Conservation (phyloP, 345 rosid species). For the Raphanus raphanistrum region DNA sequence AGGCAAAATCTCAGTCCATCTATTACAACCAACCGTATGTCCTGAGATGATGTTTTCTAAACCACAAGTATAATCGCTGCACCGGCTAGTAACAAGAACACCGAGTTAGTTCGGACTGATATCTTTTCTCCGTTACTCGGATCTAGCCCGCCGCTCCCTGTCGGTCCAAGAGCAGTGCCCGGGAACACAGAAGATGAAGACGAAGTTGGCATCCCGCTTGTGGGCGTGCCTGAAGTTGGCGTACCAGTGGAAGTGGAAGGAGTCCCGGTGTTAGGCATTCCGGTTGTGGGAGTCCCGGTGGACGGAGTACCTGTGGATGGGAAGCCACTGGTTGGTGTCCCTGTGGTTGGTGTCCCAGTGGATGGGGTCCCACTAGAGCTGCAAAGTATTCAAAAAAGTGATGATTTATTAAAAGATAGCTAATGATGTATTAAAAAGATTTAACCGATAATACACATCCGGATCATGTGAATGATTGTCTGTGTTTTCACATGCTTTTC, state of each 20-base stretch:
- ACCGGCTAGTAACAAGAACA: constrained; percentile 4
- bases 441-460: constrained; percentile 2
- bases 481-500: background rate
- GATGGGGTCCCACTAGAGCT: constrained; percentile 39
- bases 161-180: constrained; percentile 39
- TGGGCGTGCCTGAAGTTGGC: constrained; percentile 32
- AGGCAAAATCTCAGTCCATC: constrained; percentile 16
- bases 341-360: constrained; percentile 14
- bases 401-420: background rate
- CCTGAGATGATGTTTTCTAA: constrained; percentile 10
- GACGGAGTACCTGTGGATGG: constrained; percentile 4
- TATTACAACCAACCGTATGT: background rate
- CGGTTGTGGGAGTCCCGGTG: constrained; percentile 7
- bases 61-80: constrained; percentile 12
- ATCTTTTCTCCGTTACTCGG: constrained; percentile 22
- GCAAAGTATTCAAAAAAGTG: constrained; percentile 19
- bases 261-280: constrained; percentile 22
- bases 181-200: constrained; percentile 40
- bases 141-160: constrained; percentile 34
- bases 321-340: constrained; percentile 6
- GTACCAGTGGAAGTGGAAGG: constrained; percentile 25
- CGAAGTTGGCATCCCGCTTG: constrained; percentile 37
- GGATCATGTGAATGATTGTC: constrained; percentile 29
- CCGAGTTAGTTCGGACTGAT: background rate
- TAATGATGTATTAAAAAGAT: background rate